These are phyloP conservation scores for Penicillium sp. DNA, from an alignment of 2,329 filamentous ascomycete genomes.

Conservation along the genomic window DNA sequence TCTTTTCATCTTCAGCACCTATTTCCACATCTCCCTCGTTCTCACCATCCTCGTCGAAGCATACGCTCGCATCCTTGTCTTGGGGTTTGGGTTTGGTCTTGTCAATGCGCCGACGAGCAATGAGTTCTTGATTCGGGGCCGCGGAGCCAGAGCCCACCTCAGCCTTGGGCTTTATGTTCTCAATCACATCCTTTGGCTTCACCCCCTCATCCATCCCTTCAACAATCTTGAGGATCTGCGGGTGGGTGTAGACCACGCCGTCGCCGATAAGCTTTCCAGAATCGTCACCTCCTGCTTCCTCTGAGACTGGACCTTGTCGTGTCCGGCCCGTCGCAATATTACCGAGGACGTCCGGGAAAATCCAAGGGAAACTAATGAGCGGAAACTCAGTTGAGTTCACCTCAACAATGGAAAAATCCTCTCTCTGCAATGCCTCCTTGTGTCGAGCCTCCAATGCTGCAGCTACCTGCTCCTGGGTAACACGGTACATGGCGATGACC, in stretches of 20 bases:
- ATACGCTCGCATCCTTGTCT: background rate
- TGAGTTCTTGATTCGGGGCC: background rate
- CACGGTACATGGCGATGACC: constrained; percentile 81
- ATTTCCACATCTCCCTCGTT: background rate
- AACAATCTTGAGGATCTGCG: background rate
- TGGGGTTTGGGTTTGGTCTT: background rate
- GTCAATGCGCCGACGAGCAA: background rate
- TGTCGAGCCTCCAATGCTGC: constrained; percentile 55
- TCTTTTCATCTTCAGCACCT: background rate
- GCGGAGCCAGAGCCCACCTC: background rate
- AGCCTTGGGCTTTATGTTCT: background rate
- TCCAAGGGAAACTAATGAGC: constrained; percentile 90
- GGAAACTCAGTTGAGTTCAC: constrained; percentile 56
- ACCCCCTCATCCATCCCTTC: background rate
- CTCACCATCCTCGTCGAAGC: background rate
- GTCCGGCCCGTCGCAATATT: constrained; percentile 58
- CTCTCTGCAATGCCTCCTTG: constrained; percentile 12
- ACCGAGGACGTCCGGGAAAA: constrained; percentile 72
- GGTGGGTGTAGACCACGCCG: background rate
- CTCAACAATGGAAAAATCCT: constrained; percentile 8
- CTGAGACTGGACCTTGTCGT: constrained; percentile 14
- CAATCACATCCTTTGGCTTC: background rate
- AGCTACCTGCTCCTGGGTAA: constrained; percentile 70
- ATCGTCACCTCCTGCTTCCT: background rate
- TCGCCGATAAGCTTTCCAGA: background rate